These are phyloP conservation scores for Amylocarpus encephaloides DNA, from an alignment of 2,329 filamentous ascomycete genomes.

Conservation along the genomic window DNA sequence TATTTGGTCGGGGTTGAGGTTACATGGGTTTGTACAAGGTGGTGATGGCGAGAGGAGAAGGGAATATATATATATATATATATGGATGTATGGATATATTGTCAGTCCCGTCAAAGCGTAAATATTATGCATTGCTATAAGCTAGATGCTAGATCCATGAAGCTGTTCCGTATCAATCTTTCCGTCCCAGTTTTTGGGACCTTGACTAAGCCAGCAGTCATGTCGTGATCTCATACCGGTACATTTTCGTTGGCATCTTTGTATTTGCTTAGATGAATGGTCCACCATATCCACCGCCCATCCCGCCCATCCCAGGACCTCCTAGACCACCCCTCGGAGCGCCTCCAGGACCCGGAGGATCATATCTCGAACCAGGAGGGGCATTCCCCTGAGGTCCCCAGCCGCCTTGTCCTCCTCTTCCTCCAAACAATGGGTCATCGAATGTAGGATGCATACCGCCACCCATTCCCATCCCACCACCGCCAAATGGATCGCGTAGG, in stretches of 20 bases:
- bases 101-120: too few species aligned
- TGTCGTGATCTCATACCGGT: slow-evolving; percentile 39
- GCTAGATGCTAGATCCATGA: too few species aligned
- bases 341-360: slow-evolving; percentile 72
- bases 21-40: background rate
- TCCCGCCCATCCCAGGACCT: slow-evolving; percentile 42
- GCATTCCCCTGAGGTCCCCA: slow-evolving; percentile 59
- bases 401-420: slow-evolving; percentile 42
- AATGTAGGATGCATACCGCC: slow-evolving; percentile 96
- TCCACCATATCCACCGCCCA: slow-evolving; percentile 52
- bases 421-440: slow-evolving; percentile 79
- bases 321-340: slow-evolving; percentile 43
- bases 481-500: slow-evolving; percentile 57
- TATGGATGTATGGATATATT: too few species aligned
- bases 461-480: slow-evolving; percentile 48
- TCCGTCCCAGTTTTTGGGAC: too few species aligned
- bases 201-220: too few species aligned
- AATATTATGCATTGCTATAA: too few species aligned
- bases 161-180: too few species aligned
- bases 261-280: too few species aligned
- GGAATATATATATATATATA: too few species aligned
- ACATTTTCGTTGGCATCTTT: slow-evolving; percentile 31
- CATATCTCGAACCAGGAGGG: slow-evolving; percentile 86
- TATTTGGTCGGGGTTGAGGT: background rate
- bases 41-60: too few species aligned